Percentiles rank a stretch among this genome's conserved stretches.
These are phyloP conservation scores for Salix koriyanagi DNA, from an alignment of 345 rosid species.

Conservation along the genomic window DNA sequence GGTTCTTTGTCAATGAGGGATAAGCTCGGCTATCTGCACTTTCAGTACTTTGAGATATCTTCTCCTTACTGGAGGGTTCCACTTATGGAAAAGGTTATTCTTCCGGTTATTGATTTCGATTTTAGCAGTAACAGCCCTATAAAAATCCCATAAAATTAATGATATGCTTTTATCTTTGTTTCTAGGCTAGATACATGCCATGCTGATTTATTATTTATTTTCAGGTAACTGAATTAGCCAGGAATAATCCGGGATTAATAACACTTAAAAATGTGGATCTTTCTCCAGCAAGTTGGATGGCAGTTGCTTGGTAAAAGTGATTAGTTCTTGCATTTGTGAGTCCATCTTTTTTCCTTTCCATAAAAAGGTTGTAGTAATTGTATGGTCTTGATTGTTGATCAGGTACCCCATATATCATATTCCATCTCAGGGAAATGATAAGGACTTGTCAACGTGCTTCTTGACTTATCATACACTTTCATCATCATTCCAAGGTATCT, in stretches of 20 bases:
- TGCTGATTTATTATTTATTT: neutral
- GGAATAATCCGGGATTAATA: conserved; percentile 38
- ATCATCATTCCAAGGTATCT: conserved; percentile 63
- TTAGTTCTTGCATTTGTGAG: neutral
- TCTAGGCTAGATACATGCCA: neutral
- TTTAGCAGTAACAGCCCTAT: neutral
- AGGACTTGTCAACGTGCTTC: conserved; percentile 71
- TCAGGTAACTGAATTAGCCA: conserved; percentile 51
- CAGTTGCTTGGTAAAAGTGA: conserved; percentile 67
- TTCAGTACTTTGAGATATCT: conserved; percentile 52
- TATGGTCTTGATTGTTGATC: neutral
- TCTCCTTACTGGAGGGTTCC: conserved; percentile 64
- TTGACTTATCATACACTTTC: conserved; percentile 74
- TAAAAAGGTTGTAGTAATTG: neutral
- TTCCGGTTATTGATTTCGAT: neutral
- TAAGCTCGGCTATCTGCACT: conserved; percentile 50
- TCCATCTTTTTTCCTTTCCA: neutral
- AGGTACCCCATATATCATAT: conserved; percentile 85
- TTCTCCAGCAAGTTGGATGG: conserved; percentile 94
- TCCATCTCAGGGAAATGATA: conserved; percentile 45
- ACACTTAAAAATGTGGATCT: conserved; percentile 65
- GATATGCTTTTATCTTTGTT: neutral
- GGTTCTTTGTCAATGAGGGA: conserved; percentile 25
- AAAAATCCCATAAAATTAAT: too few species aligned
- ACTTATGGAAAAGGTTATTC: conserved; percentile 49